These are phyloP conservation scores for Durusdinium trenchii DNA, from an alignment of 73 alveolate genomes.

Conservation along the genomic window DNA sequence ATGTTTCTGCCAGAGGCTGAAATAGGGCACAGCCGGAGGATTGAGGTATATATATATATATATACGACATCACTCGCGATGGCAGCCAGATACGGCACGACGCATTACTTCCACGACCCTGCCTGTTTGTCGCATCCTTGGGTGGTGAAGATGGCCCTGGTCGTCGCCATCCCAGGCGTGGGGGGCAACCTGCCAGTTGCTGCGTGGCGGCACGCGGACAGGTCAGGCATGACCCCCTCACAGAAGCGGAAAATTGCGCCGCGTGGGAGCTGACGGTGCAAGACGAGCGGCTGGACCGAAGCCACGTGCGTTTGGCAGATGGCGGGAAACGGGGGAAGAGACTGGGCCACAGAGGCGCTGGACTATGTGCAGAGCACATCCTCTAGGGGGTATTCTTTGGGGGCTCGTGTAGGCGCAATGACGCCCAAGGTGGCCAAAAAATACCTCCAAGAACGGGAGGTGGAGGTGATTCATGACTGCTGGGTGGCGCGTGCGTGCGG, in stretches of 20 bases:
- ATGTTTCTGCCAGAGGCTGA: not conserved
- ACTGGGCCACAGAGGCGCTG: too few relatives aligned
- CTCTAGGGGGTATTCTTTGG: too few relatives aligned
- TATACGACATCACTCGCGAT: not conserved
- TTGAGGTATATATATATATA: not conserved
- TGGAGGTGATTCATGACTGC: too few relatives aligned
- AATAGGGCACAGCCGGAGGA: not conserved
- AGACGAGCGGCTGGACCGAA: too few relatives aligned
- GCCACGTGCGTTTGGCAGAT: too few relatives aligned
- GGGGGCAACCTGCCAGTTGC: not conserved
- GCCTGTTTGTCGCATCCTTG: not conserved
- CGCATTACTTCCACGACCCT: not conserved
- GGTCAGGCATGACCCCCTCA: not conserved
- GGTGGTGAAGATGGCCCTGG: not conserved
- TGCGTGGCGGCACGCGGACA: not conserved
- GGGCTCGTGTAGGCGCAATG: too few relatives aligned
- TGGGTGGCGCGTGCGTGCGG: too few relatives aligned
- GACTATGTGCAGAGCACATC: too few relatives aligned
- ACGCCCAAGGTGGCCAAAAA: too few relatives aligned
- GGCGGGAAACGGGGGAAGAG: too few relatives aligned
- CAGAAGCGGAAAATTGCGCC: not conserved
- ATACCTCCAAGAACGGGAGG: too few relatives aligned
- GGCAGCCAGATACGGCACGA: not conserved
- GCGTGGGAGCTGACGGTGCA: too few relatives aligned
- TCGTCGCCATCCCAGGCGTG: not conserved